Percentiles rank a stretch among this genome's conserved stretches.
Conservation (phyloP, 371 early-diverging fungal species). For the Mortierella sp. region DNA sequence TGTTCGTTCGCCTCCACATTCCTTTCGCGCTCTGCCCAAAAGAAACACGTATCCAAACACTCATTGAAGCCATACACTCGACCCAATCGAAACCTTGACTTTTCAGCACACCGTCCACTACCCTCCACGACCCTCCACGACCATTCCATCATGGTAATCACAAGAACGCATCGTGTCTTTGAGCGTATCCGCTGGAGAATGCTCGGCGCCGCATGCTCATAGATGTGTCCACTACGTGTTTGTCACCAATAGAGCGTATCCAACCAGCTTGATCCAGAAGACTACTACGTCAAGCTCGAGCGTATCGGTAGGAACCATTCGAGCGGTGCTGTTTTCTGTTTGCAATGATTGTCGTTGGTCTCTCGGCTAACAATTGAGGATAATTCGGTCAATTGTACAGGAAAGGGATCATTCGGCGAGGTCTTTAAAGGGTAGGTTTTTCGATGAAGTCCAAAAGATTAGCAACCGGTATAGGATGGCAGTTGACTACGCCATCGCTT, state of each 20-base stretch:
- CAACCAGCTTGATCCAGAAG: slow-evolving; percentile 53
- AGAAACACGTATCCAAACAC: background rate
- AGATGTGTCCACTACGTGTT: background rate
- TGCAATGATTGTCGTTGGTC: background rate
- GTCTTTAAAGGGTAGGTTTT: slow-evolving; percentile 85
- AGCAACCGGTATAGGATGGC: too few species aligned
- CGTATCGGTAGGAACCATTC: slow-evolving; percentile 38
- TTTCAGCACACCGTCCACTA: too few species aligned
- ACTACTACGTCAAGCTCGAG: slow-evolving; percentile 44
- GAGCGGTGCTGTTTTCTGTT: background rate
- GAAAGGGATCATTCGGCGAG: slow-evolving; percentile 91
- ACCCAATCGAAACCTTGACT: too few species aligned
- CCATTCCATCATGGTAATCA: too few species aligned
- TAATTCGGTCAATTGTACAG: slow-evolving; percentile 42
- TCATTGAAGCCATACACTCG: too few species aligned
- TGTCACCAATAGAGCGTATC: slow-evolving; percentile 26
- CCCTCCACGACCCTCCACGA: too few species aligned
- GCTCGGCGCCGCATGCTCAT: background rate
- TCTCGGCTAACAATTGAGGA: background rate
- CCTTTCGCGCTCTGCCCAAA: background rate
- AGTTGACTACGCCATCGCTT: too few species aligned
- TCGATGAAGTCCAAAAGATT: too few species aligned
- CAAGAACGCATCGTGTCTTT: background rate
- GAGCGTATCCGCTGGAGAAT: background rate
- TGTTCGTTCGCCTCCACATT: background rate